Evolutionary conservation across 495 filamentous ascomycete species (phyloP).

Genomic region (Aspergillus nanangensis): DNA sequence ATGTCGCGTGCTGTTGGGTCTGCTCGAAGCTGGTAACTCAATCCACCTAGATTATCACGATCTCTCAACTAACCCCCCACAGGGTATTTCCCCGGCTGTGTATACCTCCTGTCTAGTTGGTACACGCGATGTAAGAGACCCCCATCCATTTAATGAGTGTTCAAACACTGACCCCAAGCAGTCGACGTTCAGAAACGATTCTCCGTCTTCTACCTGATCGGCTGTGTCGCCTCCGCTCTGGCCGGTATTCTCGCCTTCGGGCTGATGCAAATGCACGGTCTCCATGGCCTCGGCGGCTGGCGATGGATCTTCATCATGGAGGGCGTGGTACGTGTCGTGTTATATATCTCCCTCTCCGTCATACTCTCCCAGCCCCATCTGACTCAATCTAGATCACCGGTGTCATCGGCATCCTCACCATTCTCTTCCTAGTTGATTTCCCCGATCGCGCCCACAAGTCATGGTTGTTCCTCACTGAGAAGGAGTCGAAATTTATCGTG

Average conservation of each 20-base stretch:
- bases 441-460: slow-evolving; percentile 49
- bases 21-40: slow-evolving; percentile 53
- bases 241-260: slow-evolving; percentile 62
- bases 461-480: slow-evolving; percentile 47
- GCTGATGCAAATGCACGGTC: slow-evolving; percentile 54
- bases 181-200: slow-evolving; percentile 48
- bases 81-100: slow-evolving; percentile 58
- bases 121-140: slow-evolving; percentile 49
- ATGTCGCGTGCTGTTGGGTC: slow-evolving; percentile 54
- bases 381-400: slow-evolving; percentile 33
- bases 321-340: slow-evolving; percentile 32
- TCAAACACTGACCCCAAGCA: background rate
- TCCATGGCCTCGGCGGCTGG: slow-evolving; percentile 51
- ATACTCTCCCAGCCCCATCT: background rate
- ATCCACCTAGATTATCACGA: background rate
- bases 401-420: slow-evolving; percentile 37
- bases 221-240: slow-evolving; percentile 57
- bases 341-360: too few relatives aligned
- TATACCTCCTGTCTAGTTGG: slow-evolving; percentile 61
- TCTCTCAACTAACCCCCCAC: background rate
- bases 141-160: too few relatives aligned
- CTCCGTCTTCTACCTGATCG: slow-evolving; percentile 60
- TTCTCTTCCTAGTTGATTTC: slow-evolving; percentile 55
- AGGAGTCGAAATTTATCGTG: slow-evolving; percentile 52
- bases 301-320: slow-evolving; percentile 64